These are phyloP conservation scores for Candida silvatica DNA, from an alignment of 805 yeast genomes.

Conservation along the genomic window DNA sequence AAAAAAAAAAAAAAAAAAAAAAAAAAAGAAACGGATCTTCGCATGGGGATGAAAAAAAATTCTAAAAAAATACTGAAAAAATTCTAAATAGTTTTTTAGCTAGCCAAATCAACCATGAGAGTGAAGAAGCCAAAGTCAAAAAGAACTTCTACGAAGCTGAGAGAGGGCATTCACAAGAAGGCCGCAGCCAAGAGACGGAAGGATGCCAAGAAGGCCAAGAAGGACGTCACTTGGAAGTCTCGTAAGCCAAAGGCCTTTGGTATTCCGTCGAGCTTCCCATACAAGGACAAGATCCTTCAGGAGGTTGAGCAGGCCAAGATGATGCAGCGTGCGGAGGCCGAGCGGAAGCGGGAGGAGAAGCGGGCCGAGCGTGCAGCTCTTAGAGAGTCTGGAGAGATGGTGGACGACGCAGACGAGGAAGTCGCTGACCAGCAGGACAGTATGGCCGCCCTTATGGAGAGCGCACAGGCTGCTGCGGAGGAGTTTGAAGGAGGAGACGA, in stretches of 20 bases:
- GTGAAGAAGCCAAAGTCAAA: slow-evolving; percentile 63
- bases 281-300: slow-evolving; percentile 71
- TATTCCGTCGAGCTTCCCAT: slow-evolving; percentile 91
- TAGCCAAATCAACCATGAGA: slow-evolving; percentile 18
- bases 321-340: slow-evolving; percentile 43
- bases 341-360: slow-evolving; percentile 37
- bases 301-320: slow-evolving; percentile 62
- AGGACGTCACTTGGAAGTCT: slow-evolving; percentile 91
- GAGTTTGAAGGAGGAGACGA: slow-evolving; percentile 54
- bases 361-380: slow-evolving; percentile 1
- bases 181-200: slow-evolving; percentile 88
- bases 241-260: slow-evolving; percentile 82
- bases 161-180: slow-evolving; percentile 94
- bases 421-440: slow-evolving; percentile 30
- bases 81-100: neutral
- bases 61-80: neutral
- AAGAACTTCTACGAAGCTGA: slow-evolving; percentile 85
- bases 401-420: slow-evolving; percentile 33
- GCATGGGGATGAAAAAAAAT: neutral
- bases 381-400: slow-evolving; percentile 29
- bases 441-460: slow-evolving; percentile 77
- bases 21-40: neutral
- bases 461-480: slow-evolving; percentile 84
- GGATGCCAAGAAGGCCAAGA: slow-evolving; percentile 73
- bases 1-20: no score